A percentile compares a stretch with the other conserved stretches of the same genome.
These are phyloP conservation scores for Berberis vulgaris DNA, from an alignment of 164 flowering plant species.

Conservation along the genomic window DNA sequence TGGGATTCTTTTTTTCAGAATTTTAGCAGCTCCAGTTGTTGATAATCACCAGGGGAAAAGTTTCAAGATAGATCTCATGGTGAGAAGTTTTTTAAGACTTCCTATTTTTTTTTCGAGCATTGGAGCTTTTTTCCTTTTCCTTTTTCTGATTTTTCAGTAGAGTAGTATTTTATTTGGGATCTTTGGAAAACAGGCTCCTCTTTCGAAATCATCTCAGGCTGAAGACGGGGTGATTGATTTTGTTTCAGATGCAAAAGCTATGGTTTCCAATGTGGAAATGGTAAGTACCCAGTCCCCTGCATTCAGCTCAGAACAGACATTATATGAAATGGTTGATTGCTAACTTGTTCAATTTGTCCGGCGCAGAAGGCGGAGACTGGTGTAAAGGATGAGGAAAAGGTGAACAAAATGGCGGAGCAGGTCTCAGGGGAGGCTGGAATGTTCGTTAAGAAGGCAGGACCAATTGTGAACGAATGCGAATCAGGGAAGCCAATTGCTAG, in stretches of 20 bases:
- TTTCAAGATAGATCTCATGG: constrained; percentile 92
- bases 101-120: neutral
- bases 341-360: neutral
- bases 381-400: constrained; percentile 26
- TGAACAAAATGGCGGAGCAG: constrained; percentile 12
- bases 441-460: constrained; percentile 25
- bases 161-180: neutral
- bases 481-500: constrained; percentile 14
- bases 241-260: constrained; percentile 25
- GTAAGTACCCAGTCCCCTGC: constrained; percentile 23
- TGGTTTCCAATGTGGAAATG: constrained; percentile 28
- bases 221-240: constrained; percentile 38
- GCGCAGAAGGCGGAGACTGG: constrained; percentile 28
- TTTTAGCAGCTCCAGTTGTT: neutral
- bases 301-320: too few relatives aligned
- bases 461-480: constrained; percentile 25
- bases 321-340: neutral
- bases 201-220: constrained; percentile 58
- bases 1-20: constrained; percentile 12
- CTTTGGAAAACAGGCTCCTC: constrained; percentile 45
- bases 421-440: constrained; percentile 16
- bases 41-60: constrained; percentile 52
- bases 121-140: neutral
- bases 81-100: constrained; percentile 17
- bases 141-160: neutral